Conservation (phyloP, 2,329 filamentous ascomycete genomes). For the Trichophaea hybrida region DNA sequence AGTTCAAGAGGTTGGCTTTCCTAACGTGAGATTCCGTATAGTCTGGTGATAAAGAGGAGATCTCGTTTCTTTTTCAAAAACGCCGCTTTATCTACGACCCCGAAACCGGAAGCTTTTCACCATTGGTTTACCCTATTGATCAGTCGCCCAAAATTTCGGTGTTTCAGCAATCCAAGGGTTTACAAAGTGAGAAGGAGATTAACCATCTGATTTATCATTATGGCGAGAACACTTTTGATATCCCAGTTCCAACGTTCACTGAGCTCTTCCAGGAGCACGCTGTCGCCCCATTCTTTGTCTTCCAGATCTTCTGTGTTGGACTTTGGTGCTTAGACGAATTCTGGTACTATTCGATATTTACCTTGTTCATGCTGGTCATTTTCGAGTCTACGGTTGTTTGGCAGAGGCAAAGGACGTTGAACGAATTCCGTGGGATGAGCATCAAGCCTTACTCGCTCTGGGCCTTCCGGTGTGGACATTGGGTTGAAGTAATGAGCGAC, state of each 20-base stretch:
- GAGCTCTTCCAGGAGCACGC: conserved; percentile 98
- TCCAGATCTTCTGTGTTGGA: conserved; percentile 96
- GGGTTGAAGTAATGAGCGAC: conserved; percentile 84
- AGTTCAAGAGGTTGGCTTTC: background rate
- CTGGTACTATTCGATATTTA: conserved; percentile 99
- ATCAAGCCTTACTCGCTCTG: conserved; percentile 96
- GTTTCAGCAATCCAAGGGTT: conserved; percentile 69
- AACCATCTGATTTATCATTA: conserved; percentile 78
- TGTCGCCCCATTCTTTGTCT: conserved; percentile 97
- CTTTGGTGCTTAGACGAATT: conserved; percentile 98
- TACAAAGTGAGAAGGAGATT: conserved; percentile 60
- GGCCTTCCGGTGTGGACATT: conserved; percentile 75
- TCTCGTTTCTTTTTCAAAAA: conserved; percentile 95
- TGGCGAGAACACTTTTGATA: conserved; percentile 91
- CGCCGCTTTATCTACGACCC: conserved; percentile 78
- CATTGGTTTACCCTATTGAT: conserved; percentile 73
- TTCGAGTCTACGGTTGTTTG: conserved; percentile 99
- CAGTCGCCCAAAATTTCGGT: conserved; percentile 55
- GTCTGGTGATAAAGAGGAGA: conserved; percentile 57
- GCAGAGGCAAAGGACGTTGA: conserved; percentile 92
- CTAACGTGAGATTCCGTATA: conserved; percentile 27
- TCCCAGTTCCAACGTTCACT: conserved; percentile 86
- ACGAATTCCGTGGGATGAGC: conserved; percentile 96
- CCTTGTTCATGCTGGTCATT: conserved; percentile 90
- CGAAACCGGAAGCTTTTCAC: conserved; percentile 59